Evolutionary conservation across 2,329 filamentous ascomycete species (phyloP), one percentile per base, ranked within the genome.

Genomic region (Metarhizium anisopliae): DNA sequence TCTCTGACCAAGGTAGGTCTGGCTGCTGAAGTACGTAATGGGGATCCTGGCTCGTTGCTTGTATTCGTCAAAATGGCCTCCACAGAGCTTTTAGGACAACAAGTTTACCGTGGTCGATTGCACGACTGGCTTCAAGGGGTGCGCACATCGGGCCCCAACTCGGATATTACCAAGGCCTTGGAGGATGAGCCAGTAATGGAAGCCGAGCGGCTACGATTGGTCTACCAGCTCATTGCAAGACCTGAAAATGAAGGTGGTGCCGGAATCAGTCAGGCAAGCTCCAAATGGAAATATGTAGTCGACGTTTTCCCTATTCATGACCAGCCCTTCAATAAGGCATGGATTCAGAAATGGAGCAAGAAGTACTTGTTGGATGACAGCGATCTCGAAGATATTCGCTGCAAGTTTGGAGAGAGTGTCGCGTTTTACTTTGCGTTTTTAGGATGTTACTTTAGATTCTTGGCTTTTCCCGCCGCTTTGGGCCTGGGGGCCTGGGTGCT

Each of bases 401-500:
- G 90, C 66, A 79, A 85, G 60, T 90, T 91, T 68, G 90, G 90
- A 51, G 87, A 93, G 70, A 87, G 84, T 68, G 88, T 96, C 57
- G 93, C 89, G 40, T 95, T 95, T 70, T 97, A 97, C 74, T 97
- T 96, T 69, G 90, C 92, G 43, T 97, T 97, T 67, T 80, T 95
- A 36, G 89, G 95, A 66, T 87, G 87, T 38, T 97, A 97, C 72
- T 95, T 95, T 67, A 79, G 83, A 57, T 95, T 95, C 67, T 77
- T 96, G 30, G 71, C 89, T n/a, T 86, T 93, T 58, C 91, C 91
- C 0, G 89, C 92, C 1, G 84, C 77, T 4, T 85, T 94, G 62
- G 93, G 93, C 3, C 77, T 89, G 45, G 77, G 81, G 1, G 82
- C 87, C 13, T 96, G 90, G 89, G 70, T 92, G 35, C 75, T 95